These are phyloP conservation scores for Backusella tuberculispora DNA, from an alignment of 192 early-diverging fungal genomes.

Conservation along the genomic window DNA sequence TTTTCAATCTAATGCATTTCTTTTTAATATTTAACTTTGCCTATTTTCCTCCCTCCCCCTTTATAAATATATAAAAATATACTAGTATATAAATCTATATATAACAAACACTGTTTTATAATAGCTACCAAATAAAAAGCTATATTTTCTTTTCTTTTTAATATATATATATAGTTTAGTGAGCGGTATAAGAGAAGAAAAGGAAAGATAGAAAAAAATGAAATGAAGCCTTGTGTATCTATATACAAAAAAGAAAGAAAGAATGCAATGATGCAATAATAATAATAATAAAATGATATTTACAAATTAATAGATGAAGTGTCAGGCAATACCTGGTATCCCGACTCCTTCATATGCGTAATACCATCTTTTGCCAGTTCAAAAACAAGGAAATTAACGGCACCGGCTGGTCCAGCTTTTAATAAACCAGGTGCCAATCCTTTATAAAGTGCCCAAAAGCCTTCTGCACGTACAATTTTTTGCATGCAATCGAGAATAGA, in stretches of 20 bases:
- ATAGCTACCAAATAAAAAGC: not conserved
- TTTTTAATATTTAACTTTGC: not conserved
- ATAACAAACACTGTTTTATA: constrained; percentile 1
- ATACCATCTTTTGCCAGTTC: constrained; percentile 59
- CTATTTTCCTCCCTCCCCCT: not conserved
- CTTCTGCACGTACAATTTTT: constrained; percentile 77
- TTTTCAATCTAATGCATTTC: not conserved
- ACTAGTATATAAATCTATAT: constrained; percentile 2
- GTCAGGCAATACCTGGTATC: constrained; percentile 9
- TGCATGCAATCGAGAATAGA: constrained; percentile 62
- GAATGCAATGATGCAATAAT: not conserved
- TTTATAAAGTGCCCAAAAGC: constrained; percentile 81
- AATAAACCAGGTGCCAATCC: constrained; percentile 82
- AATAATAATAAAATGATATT: not conserved
- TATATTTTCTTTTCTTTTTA: not conserved
- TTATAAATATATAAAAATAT: constrained; percentile 1
- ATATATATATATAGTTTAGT: not conserved
- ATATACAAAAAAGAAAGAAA: not conserved
- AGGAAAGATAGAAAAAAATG: not conserved
- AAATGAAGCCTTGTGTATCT: not conserved
- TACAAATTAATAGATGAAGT: constrained; percentile 3
- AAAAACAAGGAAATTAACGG: constrained; percentile 86
- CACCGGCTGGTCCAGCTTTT: constrained; percentile 84
- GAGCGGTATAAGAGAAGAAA: not conserved
- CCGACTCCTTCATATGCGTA: constrained; percentile 6